A percentile compares a stretch with the other conserved stretches of the same genome.
phyloP scores from a whole-genome alignment of 768 basidiomycete genomes.

The Lactifluus subvellereus region DNA sequence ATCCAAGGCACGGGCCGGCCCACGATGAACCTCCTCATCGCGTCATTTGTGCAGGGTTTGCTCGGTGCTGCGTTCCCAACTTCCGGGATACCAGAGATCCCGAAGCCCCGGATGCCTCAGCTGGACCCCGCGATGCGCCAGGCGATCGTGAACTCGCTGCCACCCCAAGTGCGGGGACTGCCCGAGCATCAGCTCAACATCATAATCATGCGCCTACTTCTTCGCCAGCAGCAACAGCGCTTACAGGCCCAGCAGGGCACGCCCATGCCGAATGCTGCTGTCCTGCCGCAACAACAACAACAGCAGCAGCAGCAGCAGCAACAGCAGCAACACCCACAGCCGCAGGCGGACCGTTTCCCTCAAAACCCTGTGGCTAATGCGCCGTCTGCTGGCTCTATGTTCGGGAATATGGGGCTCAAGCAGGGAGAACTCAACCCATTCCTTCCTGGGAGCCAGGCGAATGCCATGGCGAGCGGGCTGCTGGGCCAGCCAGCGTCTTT shows the following conservation, averaged over 20 bases:
- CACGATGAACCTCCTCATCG: constrained; percentile 20
- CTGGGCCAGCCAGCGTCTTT: constrained; percentile 2
- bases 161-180: not conserved
- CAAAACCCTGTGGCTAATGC: constrained; percentile 6
- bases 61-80: constrained; percentile 20
- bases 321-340: constrained; percentile 14
- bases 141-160: constrained; percentile 7
- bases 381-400: constrained; percentile 5
- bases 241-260: constrained; percentile 6
- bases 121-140: constrained; percentile 5
- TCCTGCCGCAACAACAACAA: not conserved
- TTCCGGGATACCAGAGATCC: constrained; percentile 20
- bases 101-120: not conserved
- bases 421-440: constrained; percentile 23
- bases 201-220: constrained; percentile 5
- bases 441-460: constrained; percentile 22
- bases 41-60: constrained; percentile 16
- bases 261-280: not conserved
- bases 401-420: constrained; percentile 18
- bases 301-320: constrained; percentile 7
- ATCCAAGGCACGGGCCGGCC: constrained; percentile 13
- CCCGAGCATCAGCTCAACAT: constrained; percentile 12
- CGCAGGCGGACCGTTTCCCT: constrained; percentile 1
- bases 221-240: constrained; percentile 4
- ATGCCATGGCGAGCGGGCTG: constrained; percentile 16